These are phyloP conservation scores for Jasminum sambac DNA, from an alignment of 257 asterid species.

Conservation along the genomic window DNA sequence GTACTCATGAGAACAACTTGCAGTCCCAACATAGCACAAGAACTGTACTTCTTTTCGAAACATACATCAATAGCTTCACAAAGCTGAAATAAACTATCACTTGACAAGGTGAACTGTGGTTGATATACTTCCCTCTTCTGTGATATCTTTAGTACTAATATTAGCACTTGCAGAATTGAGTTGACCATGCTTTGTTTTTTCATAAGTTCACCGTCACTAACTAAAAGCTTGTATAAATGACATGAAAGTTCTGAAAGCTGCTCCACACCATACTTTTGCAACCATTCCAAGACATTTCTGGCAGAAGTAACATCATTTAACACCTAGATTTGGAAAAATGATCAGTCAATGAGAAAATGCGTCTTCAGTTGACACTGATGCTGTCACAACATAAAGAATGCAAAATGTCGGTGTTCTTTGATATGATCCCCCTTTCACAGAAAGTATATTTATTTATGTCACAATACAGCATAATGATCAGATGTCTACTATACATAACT, in stretches of 20 bases:
- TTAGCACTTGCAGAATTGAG: conserved; percentile 60
- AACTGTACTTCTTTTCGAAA: conserved; percentile 38
- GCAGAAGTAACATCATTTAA: conserved; percentile 47
- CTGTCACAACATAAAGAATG: conserved; percentile 1
- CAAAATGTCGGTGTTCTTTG: neutral
- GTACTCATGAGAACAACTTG: conserved; percentile 72
- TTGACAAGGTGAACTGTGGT: conserved; percentile 72
- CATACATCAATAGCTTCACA: conserved; percentile 58
- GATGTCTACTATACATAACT: neutral
- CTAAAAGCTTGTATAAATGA: conserved; percentile 61
- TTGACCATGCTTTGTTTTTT: conserved; percentile 39
- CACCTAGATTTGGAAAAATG: conserved; percentile 44
- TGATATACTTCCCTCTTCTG: conserved; percentile 74
- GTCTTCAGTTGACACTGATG: conserved; percentile 4
- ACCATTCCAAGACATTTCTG: conserved; percentile 64
- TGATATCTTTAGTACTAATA: conserved; percentile 64
- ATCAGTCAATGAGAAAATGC: conserved; percentile 11
- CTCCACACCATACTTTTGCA: conserved; percentile 75
- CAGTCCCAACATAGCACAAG: conserved; percentile 59
- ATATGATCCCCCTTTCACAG: neutral
- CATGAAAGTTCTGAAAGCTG: conserved; percentile 80
- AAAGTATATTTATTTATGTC: neutral
- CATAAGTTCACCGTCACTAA: conserved; percentile 36
- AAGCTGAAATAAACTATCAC: conserved; percentile 53
- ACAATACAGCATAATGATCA: neutral